phyloP scores from a whole-genome alignment of 2,329 filamentous ascomycete species.

The Endoconidiophora polonica region DNA sequence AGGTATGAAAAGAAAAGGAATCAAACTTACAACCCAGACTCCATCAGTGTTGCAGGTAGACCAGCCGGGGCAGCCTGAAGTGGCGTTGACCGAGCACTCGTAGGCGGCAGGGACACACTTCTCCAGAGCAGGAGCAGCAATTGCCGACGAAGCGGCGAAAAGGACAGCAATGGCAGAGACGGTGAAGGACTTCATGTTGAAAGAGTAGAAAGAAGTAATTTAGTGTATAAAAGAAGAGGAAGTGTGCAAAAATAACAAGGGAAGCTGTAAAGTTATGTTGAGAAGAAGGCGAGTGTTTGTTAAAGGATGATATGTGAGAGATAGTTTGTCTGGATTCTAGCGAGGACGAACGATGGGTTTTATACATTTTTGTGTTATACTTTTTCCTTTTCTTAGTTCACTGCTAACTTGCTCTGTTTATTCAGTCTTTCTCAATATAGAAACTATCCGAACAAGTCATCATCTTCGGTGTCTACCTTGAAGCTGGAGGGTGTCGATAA shows the following conservation, averaged over 20 bases:
- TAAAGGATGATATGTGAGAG: too few relatives aligned
- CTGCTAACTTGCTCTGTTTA: too few relatives aligned
- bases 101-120: slow-evolving; percentile 23
- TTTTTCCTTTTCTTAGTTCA: too few relatives aligned
- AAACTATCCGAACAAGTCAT: too few relatives aligned
- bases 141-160: background rate
- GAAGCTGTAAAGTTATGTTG: background rate
- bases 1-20: background rate
- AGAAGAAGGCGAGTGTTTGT: too few relatives aligned
- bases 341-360: too few relatives aligned
- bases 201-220: background rate
- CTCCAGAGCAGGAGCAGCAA: background rate
- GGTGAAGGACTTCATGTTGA: background rate
- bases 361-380: too few relatives aligned
- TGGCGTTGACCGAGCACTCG: slow-evolving; percentile 17
- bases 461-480: too few relatives aligned
- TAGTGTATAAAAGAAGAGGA: background rate
- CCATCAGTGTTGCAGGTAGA: slow-evolving; percentile 19
- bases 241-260: background rate
- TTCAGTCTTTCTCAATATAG: too few relatives aligned
- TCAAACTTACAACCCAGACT: slow-evolving; percentile 21
- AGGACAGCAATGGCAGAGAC: background rate
- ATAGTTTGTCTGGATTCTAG: too few relatives aligned
- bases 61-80: slow-evolving; percentile 17
- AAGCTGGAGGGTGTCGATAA: too few relatives aligned